These are phyloP conservation scores for Botrytis fragariae DNA, from an alignment of 2,329 filamentous ascomycete species.

Conservation along the genomic window DNA sequence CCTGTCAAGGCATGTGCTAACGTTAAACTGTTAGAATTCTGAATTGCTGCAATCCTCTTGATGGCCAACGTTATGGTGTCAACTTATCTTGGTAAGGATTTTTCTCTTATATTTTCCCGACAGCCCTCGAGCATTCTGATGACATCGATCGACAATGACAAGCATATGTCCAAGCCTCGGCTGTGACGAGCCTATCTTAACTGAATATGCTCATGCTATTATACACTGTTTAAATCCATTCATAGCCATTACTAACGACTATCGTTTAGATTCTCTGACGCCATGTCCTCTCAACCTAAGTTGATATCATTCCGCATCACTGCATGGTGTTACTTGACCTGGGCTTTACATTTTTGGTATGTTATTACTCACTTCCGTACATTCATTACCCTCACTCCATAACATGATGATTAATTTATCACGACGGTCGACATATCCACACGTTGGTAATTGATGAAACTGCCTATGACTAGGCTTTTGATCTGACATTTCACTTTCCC, in stretches of 20 bases:
- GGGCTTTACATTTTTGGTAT: constrained; percentile 20
- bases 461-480: constrained; percentile 70
- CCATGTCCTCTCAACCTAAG: neutral
- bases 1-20: constrained; percentile 18
- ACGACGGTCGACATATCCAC: constrained; percentile 87
- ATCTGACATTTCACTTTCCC: constrained; percentile 36
- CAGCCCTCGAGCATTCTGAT: constrained; percentile 59
- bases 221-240: constrained; percentile 4
- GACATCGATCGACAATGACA: constrained; percentile 81
- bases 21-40: neutral
- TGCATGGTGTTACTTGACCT: neutral
- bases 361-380: constrained; percentile 6
- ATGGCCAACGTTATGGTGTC: no score
- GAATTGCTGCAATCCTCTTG: neutral
- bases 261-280: neutral
- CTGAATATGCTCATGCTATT: constrained; percentile 42
- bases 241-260: constrained; percentile 24
- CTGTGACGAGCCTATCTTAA: constrained; percentile 53
- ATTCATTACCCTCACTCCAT: constrained; percentile 34
- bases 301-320: neutral
- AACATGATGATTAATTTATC: constrained; percentile 73
- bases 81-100: constrained; percentile 10
- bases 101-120: constrained; percentile 26
- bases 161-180: constrained; percentile 93
- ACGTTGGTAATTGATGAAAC: constrained; percentile 69